Evolutionary conservation across 2,329 filamentous ascomycete genomes (phyloP).

Genomic region (Colletotrichum cuscutae): DNA sequence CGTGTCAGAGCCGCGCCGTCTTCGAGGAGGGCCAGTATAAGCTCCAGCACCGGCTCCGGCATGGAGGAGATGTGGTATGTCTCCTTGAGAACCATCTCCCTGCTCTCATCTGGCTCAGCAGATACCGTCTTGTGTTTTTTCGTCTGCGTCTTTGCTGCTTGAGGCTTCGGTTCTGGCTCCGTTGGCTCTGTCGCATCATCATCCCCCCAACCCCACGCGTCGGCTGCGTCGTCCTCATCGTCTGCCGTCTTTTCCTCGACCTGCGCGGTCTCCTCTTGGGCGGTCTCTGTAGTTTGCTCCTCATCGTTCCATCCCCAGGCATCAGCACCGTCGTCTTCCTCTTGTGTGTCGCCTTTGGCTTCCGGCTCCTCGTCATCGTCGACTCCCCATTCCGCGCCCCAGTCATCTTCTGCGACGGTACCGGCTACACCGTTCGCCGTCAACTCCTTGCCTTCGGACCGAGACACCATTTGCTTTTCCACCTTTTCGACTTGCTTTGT

Average conservation of each 20-base stretch:
- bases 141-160: conserved; percentile 32
- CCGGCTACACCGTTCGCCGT: conserved; percentile 60
- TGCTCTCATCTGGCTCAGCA: conserved; percentile 48
- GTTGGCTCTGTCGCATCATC: conserved; percentile 61
- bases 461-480: conserved; percentile 83
- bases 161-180: conserved; percentile 40
- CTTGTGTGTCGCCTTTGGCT: conserved; percentile 37
- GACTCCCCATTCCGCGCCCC: conserved; percentile 85
- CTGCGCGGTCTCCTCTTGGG: conserved; percentile 39
- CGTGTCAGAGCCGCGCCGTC: conserved; percentile 70
- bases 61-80: conserved; percentile 90
- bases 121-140: conserved; percentile 31
- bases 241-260: conserved; percentile 36
- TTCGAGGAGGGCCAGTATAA: conserved; percentile 69
- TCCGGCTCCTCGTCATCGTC: conserved; percentile 59
- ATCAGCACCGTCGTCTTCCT: conserved; percentile 63
- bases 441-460: conserved; percentile 73
- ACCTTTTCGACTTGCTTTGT: conserved; percentile 81
- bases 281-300: conserved; percentile 55
- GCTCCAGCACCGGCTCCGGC: conserved; percentile 79
- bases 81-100: conserved; percentile 83
- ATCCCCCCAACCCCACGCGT: conserved; percentile 89
- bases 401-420: conserved; percentile 66
- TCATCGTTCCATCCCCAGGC: conserved; percentile 90
- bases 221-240: conserved; percentile 62